phyloP scores from a whole-genome alignment of 2,329 filamentous ascomycete genomes.

The Exutisphaerella laricina region DNA sequence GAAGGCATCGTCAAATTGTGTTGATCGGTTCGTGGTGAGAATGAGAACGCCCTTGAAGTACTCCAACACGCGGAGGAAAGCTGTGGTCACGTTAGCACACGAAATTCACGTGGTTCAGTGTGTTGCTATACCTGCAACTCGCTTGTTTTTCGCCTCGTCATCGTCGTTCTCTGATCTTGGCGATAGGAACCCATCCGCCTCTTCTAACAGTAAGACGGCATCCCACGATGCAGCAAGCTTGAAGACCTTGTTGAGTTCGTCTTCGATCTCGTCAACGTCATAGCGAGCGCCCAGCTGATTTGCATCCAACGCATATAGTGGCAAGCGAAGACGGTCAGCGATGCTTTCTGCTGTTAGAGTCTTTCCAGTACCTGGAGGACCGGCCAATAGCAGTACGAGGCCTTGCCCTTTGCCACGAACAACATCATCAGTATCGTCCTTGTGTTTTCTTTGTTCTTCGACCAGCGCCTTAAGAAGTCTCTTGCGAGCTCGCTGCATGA shows the following conservation, averaged over 20 bases:
- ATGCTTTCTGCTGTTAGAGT: conserved; percentile 48
- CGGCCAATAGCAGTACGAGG: conserved; percentile 48
- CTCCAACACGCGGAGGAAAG: conserved; percentile 35
- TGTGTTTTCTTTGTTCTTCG: conserved; percentile 39
- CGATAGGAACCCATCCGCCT: conserved; percentile 44
- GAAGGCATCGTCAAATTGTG: conserved; percentile 35
- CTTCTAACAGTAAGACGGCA: conserved; percentile 49
- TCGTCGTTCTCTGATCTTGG: conserved; percentile 38
- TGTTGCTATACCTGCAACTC: conserved; percentile 16
- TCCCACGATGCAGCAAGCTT: conserved; percentile 48
- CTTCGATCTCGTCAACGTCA: conserved; percentile 34
- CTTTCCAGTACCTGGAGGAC: conserved; percentile 48
- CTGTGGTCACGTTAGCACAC: conserved; percentile 12
- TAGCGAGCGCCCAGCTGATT: background rate
- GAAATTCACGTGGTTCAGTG: background rate
- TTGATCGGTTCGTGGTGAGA: conserved; percentile 36
- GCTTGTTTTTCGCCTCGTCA: conserved; percentile 38
- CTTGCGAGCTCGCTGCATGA: conserved; percentile 46
- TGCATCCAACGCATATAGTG: conserved; percentile 2
- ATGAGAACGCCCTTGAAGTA: conserved; percentile 38
- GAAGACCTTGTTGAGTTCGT: conserved; percentile 40
- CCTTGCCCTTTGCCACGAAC: conserved; percentile 49
- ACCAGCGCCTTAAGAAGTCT: conserved; percentile 40
- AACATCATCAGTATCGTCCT: conserved; percentile 44
- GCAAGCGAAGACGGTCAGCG: conserved; percentile 44